phyloP scores from a whole-genome alignment of 257 asterid species.

The Datura wrightii region DNA sequence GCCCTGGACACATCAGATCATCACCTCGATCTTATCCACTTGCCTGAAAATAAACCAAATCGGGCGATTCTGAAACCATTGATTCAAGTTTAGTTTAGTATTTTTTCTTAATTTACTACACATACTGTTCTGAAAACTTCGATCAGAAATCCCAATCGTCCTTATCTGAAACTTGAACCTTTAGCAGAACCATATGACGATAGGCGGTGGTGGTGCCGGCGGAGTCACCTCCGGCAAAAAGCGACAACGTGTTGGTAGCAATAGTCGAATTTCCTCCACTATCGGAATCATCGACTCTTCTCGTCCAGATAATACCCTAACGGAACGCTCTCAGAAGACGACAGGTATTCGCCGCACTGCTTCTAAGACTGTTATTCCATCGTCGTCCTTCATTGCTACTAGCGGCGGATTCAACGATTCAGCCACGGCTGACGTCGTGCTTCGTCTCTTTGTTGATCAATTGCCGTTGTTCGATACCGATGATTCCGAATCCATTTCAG shows the following conservation, averaged over 20 bases:
- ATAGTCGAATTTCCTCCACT: slow-evolving; percentile 45
- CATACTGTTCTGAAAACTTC: slow-evolving; percentile 6
- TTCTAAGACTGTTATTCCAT: slow-evolving; percentile 42
- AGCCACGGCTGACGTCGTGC: slow-evolving; percentile 66
- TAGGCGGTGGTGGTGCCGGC: slow-evolving; percentile 7
- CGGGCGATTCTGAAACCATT: background rate
- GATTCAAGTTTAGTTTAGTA: background rate
- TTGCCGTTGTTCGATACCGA: slow-evolving; percentile 36
- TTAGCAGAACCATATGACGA: slow-evolving; percentile 31
- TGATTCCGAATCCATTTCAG: slow-evolving; percentile 41
- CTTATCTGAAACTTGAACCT: background rate
- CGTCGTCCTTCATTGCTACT: slow-evolving; percentile 25
- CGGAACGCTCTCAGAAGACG: slow-evolving; percentile 52
- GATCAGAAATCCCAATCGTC: background rate
- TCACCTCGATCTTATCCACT: background rate
- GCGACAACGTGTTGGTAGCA: slow-evolving; percentile 63
- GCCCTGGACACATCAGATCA: background rate
- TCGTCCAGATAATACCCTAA: slow-evolving; percentile 43
- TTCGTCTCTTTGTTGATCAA: slow-evolving; percentile 61
- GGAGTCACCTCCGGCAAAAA: slow-evolving; percentile 49
- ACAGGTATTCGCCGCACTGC: slow-evolving; percentile 50
- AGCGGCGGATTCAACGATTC: slow-evolving; percentile 64
- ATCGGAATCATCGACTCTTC: slow-evolving; percentile 45
- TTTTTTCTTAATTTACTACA: background rate
- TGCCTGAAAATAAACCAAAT: background rate